Percentiles rank a stretch among this genome's conserved stretches.
These are phyloP conservation scores for Grosmannia clavigera DNA, from an alignment of 2,329 filamentous ascomycete species.

Conservation along the genomic window DNA sequence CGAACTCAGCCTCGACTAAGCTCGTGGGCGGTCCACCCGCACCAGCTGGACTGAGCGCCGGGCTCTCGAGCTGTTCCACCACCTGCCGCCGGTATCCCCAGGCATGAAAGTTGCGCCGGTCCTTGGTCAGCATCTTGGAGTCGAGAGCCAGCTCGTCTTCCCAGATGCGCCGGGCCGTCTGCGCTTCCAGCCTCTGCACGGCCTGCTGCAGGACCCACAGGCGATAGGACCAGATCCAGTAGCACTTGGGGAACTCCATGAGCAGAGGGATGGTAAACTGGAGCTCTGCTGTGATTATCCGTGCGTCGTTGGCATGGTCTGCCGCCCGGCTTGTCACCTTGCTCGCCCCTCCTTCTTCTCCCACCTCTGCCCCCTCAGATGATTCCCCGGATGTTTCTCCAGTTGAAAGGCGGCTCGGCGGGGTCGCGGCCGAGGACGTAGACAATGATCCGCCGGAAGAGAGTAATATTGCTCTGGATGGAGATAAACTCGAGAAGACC, in stretches of 20 bases:
- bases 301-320: conserved; percentile 18
- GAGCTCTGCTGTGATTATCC: conserved; percentile 60
- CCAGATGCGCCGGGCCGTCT: conserved; percentile 58
- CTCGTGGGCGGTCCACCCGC: conserved; percentile 31
- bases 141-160: conserved; percentile 70
- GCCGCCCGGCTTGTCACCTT: not conserved
- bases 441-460: conserved; percentile 44
- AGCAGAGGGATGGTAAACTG: conserved; percentile 74
- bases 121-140: conserved; percentile 75
- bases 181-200: conserved; percentile 46
- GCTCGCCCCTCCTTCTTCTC: conserved; percentile 7
- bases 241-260: conserved; percentile 84
- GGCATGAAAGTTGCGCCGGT: conserved; percentile 89
- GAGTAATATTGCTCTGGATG: conserved; percentile 46
- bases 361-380: conserved; percentile 35
- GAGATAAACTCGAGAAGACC: conserved; percentile 42
- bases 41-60: conserved; percentile 20
- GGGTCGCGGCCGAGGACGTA: conserved; percentile 37
- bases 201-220: conserved; percentile 70
- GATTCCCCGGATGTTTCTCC: conserved; percentile 23
- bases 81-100: conserved; percentile 84
- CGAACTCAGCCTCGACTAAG: conserved; percentile 71
- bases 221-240: conserved; percentile 98
- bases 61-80: conserved; percentile 59
- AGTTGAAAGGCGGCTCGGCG: conserved; percentile 25